Conservation (phyloP, 805 yeast genomes). For the Nakazawaea ishiwadae region DNA sequence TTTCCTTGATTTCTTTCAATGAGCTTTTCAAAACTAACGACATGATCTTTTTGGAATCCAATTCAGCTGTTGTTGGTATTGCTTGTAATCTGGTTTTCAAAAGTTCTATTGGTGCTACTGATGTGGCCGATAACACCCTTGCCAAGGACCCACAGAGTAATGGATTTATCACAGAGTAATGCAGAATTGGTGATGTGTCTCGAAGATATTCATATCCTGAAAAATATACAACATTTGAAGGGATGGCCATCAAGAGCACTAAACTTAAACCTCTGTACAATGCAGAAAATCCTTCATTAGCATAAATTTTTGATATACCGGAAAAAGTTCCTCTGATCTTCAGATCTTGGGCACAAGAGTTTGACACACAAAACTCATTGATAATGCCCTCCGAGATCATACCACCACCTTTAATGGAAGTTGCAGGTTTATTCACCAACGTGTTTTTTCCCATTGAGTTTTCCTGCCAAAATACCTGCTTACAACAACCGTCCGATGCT, state of each 20-base stretch:
- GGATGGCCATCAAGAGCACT: constrained; percentile 84
- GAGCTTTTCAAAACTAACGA: constrained; percentile 35
- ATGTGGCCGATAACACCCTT: constrained; percentile 75
- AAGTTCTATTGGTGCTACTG: constrained; percentile 83
- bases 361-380: constrained; percentile 31
- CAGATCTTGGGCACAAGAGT: constrained; percentile 36
- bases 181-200: constrained; percentile 59
- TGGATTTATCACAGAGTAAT: constrained; percentile 52
- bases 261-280: constrained; percentile 88
- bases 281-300: constrained; percentile 69
- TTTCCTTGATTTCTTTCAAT: constrained; percentile 36
- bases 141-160: constrained; percentile 83
- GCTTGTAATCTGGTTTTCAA: constrained; percentile 87
- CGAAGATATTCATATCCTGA: constrained; percentile 87
- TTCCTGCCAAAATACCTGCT: constrained; percentile 31
- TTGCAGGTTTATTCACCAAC: not conserved
- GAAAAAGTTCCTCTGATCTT: constrained; percentile 66
- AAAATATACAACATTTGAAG: constrained; percentile 89
- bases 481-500: constrained; percentile 28
- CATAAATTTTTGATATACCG: constrained; percentile 62
- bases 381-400: no score
- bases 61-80: constrained; percentile 48
- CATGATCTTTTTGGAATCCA: constrained; percentile 37
- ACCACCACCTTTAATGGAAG: no score
- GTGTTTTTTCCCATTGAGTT: constrained; percentile 1